These are phyloP conservation scores for Zoysia matrella DNA, from an alignment of 202 grass and related monocot genomes.

Conservation along the genomic window DNA sequence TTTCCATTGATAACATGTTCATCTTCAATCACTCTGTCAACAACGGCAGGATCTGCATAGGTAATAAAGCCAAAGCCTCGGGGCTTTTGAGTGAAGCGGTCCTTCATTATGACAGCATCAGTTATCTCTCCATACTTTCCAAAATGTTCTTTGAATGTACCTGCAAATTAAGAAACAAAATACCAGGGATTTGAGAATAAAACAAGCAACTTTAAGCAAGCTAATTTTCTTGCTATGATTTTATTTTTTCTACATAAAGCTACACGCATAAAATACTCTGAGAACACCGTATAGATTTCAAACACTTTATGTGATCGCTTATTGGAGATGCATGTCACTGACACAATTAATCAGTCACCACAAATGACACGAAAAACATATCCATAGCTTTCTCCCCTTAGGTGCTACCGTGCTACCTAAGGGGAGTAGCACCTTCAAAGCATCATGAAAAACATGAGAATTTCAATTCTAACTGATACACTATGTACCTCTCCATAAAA, in stretches of 20 bases:
- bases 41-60: conserved; percentile 67
- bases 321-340: background rate
- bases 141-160: conserved; percentile 76
- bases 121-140: conserved; percentile 72
- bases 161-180: conserved; percentile 42
- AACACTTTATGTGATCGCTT: background rate
- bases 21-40: conserved; percentile 81
- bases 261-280: background rate
- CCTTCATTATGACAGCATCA: conserved; percentile 95
- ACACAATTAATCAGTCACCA: background rate
- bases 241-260: conserved; percentile 7
- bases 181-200: background rate
- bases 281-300: background rate
- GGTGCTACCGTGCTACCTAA: too few relatives aligned
- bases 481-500: too few relatives aligned
- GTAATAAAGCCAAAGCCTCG: conserved; percentile 95
- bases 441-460: too few relatives aligned
- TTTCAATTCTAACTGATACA: too few relatives aligned
- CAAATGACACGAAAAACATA: background rate
- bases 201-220: background rate
- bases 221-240: background rate
- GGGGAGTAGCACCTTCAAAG: too few relatives aligned
- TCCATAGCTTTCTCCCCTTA: background rate
- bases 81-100: conserved; percentile 72
- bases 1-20: conserved; percentile 78